A percentile compares a stretch with the other conserved stretches of the same genome.
phyloP scores from a whole-genome alignment of 805 yeast species.

The Pichia kluyveri region DNA sequence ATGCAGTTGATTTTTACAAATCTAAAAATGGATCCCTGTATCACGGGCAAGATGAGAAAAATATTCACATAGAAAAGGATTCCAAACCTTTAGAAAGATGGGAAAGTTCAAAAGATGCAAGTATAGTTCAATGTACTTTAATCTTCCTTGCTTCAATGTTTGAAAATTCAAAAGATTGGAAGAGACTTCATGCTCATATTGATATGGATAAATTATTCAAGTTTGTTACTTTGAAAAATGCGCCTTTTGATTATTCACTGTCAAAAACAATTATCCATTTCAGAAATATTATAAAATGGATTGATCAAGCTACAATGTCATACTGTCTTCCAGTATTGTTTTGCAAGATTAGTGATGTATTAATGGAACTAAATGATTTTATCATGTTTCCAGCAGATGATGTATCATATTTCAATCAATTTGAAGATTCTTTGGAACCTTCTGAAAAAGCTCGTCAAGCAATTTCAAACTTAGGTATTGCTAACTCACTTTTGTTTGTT shows the following conservation, averaged over 20 bases:
- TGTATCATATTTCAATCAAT: constrained; percentile 30
- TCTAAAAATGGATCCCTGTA: constrained; percentile 33
- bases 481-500: constrained; percentile 40
- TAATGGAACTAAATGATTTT: constrained; percentile 18
- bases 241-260: constrained; percentile 53
- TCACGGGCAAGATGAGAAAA: constrained; percentile 30
- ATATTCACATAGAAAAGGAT: constrained; percentile 34
- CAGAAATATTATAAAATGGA: constrained; percentile 43
- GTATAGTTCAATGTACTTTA: constrained; percentile 41
- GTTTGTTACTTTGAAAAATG: constrained; percentile 39
- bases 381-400: constrained; percentile 22
- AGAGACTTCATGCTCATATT: constrained; percentile 29
- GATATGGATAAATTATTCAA: constrained; percentile 37
- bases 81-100: constrained; percentile 36
- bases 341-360: constrained; percentile 8
- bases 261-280: constrained; percentile 47
- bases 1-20: constrained; percentile 36
- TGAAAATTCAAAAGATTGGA: constrained; percentile 43
- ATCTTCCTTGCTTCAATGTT: constrained; percentile 43
- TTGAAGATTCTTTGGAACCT: constrained; percentile 19
- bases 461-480: constrained; percentile 28
- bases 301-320: constrained; percentile 46
- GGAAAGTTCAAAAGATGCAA: constrained; percentile 41
- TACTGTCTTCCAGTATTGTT: constrained; percentile 31
- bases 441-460: constrained; percentile 25